These are phyloP conservation scores for Rhynchospora tenuis DNA, from an alignment of 176 grass and related monocot species.

Conservation along the genomic window DNA sequence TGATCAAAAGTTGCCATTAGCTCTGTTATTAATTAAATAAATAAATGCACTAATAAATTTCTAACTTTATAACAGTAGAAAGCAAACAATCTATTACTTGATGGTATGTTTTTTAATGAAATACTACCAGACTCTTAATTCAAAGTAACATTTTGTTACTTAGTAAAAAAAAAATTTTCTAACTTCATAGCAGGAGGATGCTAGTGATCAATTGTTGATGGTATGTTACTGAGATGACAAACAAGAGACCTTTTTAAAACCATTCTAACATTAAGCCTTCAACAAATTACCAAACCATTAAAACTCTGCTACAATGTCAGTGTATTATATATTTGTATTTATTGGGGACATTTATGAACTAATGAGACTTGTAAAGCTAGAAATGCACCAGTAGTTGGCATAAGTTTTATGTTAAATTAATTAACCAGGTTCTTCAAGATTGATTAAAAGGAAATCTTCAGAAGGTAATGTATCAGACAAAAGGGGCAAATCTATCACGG, in stretches of 20 bases:
- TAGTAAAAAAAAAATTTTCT: neutral
- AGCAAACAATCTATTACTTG: neutral
- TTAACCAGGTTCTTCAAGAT: neutral
- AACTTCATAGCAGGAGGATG: neutral
- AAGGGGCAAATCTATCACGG: neutral
- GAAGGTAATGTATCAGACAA: neutral
- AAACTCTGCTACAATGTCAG: neutral
- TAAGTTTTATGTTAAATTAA: neutral
- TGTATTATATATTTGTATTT: neutral
- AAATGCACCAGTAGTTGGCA: neutral
- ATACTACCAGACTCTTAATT: too few relatives aligned
- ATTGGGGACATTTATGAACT: neutral
- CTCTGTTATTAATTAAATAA: neutral
- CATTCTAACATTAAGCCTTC: neutral
- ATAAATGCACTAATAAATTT: neutral
- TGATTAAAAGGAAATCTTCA: neutral
- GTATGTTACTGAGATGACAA: neutral
- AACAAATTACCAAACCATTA: neutral
- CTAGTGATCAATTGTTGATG: neutral
- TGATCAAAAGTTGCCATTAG: neutral
- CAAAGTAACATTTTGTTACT: too few relatives aligned
- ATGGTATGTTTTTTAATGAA: neutral
- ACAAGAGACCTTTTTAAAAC: neutral
- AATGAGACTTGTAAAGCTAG: neutral
- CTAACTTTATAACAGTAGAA: neutral